Evolutionary conservation across 208 protist species (phyloP).

Genomic region (Endotrypanum monterogeii): DNA sequence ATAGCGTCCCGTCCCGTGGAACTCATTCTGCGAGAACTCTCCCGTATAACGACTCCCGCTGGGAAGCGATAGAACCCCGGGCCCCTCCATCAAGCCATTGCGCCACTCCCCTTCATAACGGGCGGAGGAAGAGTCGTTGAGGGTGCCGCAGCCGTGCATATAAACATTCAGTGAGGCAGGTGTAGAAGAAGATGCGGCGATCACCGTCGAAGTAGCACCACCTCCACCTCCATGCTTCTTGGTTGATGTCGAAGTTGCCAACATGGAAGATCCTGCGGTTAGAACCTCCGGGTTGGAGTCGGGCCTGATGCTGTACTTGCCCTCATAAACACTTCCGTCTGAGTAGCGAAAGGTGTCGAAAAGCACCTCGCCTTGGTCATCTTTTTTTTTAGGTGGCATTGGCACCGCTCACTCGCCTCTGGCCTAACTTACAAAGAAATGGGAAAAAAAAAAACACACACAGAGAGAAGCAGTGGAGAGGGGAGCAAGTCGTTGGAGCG

Average conservation of each 20-base stretch:
- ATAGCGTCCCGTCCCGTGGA: slow-evolving; percentile 75
- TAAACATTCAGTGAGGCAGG: slow-evolving; percentile 15
- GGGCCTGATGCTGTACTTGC: slow-evolving; percentile 35
- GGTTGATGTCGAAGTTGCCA: slow-evolving; percentile 7
- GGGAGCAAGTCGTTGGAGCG: background rate
- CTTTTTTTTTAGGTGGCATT: slow-evolving; percentile 74
- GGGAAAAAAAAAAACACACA: background rate
- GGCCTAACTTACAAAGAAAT: background rate
- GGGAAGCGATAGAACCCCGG: slow-evolving; percentile 52
- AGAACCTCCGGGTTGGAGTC: slow-evolving; percentile 17
- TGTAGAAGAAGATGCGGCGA: background rate
- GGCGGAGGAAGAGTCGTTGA: slow-evolving; percentile 56
- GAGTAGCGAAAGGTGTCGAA: slow-evolving; percentile 52
- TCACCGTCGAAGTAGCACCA: slow-evolving; percentile 1
- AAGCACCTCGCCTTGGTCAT: slow-evolving; percentile 63
- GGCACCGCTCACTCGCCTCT: background rate
- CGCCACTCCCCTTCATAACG: slow-evolving; percentile 87
- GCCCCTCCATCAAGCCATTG: slow-evolving; percentile 72
- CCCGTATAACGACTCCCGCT: slow-evolving; percentile 68
- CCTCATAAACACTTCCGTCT: slow-evolving; percentile 78
- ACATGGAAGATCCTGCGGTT: slow-evolving; percentile 5
- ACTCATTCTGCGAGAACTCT: slow-evolving; percentile 53
- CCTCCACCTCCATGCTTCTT: slow-evolving; percentile 18
- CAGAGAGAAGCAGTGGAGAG: background rate
- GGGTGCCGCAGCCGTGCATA: slow-evolving; percentile 32